phyloP scores from a whole-genome alignment of 306 rosid species.

The Citrullus amarus region DNA sequence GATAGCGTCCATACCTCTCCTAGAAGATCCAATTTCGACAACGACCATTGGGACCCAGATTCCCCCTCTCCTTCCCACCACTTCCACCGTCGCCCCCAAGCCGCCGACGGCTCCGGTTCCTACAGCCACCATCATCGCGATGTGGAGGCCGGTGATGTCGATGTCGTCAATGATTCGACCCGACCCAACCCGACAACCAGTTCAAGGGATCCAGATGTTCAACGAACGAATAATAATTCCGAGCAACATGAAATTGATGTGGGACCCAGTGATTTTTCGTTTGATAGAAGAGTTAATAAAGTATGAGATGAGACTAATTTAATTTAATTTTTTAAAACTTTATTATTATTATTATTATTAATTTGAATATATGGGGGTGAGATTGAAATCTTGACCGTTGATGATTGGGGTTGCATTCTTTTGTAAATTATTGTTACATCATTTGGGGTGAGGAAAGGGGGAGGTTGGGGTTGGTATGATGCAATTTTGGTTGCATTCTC shows the following conservation, averaged over 20 bases:
- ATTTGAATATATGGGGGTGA: neutral
- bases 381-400: neutral
- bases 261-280: neutral
- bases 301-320: neutral
- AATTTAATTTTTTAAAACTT: neutral
- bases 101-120: neutral
- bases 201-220: too few species aligned
- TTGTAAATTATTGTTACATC: neutral
- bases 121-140: conserved; percentile 11
- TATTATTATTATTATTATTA: neutral
- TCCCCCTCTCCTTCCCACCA: conserved; percentile 31
- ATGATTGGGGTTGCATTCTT: neutral
- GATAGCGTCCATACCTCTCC: conserved; percentile 46
- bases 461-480: neutral
- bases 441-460: neutral
- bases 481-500: too few species aligned
- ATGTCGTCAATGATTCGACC: neutral
- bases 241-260: neutral
- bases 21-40: conserved; percentile 8
- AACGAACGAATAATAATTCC: neutral
- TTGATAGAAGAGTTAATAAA: neutral
- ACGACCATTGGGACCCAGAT: conserved; percentile 25
- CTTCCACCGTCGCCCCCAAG: neutral
- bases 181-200: neutral
- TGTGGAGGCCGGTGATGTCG: conserved; percentile 13